Percentiles rank a stretch among this genome's conserved stretches.
These are phyloP conservation scores for Paratinospora sagittata DNA, from an alignment of 164 flowering plant species.

Conservation along the genomic window DNA sequence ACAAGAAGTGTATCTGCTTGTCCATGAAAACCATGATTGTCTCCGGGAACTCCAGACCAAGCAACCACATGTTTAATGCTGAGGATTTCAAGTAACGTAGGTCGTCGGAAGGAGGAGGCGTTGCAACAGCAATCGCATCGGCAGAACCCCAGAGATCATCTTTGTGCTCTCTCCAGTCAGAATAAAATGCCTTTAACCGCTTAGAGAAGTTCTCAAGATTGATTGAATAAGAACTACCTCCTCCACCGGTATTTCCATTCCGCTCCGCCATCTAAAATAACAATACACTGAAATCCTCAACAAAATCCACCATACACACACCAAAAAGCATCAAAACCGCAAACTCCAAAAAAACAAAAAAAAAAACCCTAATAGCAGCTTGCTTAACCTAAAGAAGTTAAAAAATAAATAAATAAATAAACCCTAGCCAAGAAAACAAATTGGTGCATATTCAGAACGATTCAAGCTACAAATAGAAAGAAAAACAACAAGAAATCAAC, in stretches of 20 bases:
- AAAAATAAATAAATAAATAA: too few relatives aligned
- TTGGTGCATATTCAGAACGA: too few relatives aligned
- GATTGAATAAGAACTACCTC: slow-evolving; percentile 29
- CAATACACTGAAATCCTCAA: not conserved
- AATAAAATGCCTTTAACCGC: slow-evolving; percentile 46
- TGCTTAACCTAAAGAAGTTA: too few relatives aligned
- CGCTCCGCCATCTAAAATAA: slow-evolving; percentile 30
- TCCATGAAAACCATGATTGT: slow-evolving; percentile 67
- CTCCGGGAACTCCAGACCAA: slow-evolving; percentile 84
- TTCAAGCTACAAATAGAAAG: too few relatives aligned
- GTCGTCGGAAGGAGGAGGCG: slow-evolving; percentile 73
- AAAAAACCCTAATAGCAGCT: too few relatives aligned
- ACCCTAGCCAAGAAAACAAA: too few relatives aligned
- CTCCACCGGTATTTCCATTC: slow-evolving; percentile 23
- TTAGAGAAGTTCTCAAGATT: slow-evolving; percentile 37
- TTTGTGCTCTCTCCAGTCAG: slow-evolving; percentile 51
- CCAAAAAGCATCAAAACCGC: not conserved
- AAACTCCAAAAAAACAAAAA: not conserved
- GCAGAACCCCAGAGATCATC: slow-evolving; percentile 48
- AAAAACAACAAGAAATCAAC: too few relatives aligned
- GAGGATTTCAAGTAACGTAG: slow-evolving; percentile 71
- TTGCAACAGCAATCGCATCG: slow-evolving; percentile 51
- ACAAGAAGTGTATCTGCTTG: slow-evolving; percentile 63
- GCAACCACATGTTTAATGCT: slow-evolving; percentile 66
- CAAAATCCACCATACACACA: not conserved